Conservation (phyloP, 225 moss, liverwort and hornwort species). For the Climacium dendroides region DNA sequence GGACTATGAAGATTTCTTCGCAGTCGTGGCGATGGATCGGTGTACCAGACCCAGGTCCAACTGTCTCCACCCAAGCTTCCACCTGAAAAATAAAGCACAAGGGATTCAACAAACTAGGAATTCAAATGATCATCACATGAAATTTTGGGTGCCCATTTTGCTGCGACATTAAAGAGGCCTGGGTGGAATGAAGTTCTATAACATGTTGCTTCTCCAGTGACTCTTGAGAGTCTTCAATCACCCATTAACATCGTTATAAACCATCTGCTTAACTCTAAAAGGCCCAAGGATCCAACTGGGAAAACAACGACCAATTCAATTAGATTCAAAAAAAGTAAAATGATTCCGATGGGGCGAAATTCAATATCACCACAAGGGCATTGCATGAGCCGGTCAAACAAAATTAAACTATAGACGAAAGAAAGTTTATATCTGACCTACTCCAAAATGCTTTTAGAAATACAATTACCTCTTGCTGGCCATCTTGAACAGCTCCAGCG, state of each 20-base stretch:
- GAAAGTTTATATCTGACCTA: background rate
- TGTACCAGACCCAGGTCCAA: constrained; percentile 28
- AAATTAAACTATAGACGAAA: background rate
- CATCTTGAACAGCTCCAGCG: constrained; percentile 41
- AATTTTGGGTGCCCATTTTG: background rate
- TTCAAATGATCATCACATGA: background rate
- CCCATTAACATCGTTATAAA: background rate
- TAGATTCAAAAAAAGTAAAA: too few species aligned
- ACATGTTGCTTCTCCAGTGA: background rate
- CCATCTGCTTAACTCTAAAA: background rate
- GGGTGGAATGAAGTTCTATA: background rate
- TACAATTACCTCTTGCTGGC: constrained; percentile 30
- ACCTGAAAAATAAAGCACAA: constrained; percentile 3
- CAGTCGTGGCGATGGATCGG: constrained; percentile 54
- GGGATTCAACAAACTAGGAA: background rate
- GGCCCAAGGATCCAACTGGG: background rate
- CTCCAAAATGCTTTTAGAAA: background rate
- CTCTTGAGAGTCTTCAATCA: background rate
- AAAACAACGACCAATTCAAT: background rate
- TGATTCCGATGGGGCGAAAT: background rate
- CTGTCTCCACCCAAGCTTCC: constrained; percentile 50
- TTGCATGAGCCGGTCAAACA: background rate
- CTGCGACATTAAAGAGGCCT: background rate
- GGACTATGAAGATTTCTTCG: constrained; percentile 42
- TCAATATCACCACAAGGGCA: background rate